Conservation (phyloP, 202 grass and related monocot genomes). For the Panicum hallii region DNA sequence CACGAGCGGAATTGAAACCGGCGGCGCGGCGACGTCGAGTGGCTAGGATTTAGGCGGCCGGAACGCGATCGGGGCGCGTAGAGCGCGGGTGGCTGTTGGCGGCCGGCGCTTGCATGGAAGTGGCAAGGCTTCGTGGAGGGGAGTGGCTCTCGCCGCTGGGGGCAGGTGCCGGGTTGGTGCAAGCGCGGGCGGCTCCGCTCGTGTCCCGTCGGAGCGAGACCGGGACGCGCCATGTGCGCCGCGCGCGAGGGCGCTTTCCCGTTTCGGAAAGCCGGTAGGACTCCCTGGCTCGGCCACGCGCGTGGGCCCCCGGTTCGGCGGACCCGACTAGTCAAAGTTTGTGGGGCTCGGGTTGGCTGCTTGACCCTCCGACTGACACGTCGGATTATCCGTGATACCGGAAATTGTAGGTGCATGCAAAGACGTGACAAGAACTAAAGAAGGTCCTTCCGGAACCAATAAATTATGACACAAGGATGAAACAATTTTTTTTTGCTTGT, state of each 20-base stretch:
- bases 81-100: background rate
- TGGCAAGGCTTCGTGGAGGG: background rate
- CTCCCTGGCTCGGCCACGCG: background rate
- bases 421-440: no score
- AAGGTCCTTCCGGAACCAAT: no score
- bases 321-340: background rate
- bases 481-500: no score
- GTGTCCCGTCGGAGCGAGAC: no score
- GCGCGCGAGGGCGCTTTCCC: background rate
- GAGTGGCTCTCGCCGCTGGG: background rate
- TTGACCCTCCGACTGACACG: background rate
- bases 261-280: slow-evolving; percentile 28
- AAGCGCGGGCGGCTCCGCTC: no score
- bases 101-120: slow-evolving; percentile 56
- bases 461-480: no score
- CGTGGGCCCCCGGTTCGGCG: background rate
- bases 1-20: background rate
- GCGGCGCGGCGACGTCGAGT: background rate
- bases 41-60: slow-evolving; percentile 30
- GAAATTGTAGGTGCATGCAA: no score
- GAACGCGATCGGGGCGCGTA: background rate
- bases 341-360: background rate
- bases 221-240: no score
- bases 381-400: background rate
- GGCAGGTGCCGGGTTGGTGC: no score